Base-by-base conservation (phyloP, 2,329 filamentous ascomycete genomes). In the Beauveria pseudobassiana region DNA sequence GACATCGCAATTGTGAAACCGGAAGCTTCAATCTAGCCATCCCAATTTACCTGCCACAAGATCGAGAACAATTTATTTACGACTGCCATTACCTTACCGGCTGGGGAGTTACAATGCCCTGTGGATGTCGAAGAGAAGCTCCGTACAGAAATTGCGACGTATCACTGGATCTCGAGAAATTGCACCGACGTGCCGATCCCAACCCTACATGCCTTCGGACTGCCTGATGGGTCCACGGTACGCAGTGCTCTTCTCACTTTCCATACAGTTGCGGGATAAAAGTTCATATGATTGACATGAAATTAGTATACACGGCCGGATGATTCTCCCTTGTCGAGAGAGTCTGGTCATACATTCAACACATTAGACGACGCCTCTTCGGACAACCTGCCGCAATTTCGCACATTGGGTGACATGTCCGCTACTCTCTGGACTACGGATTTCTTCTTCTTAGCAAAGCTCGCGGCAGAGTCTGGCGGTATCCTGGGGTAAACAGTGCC, bases 401-500 rank as follows among this genome's bases (percentile, higher is more conserved):
- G n/a, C 43, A n/a, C 43, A n/a, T n/a, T n/a, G 24, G n/a, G 20
- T 20, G 43, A 46, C 20, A 14, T 34, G 30, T 34, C 20, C 43
- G 43, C 5, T 20, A 46, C 20, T 20, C 18, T 20, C 43, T 46
- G 9, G 43, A 18, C 20, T 22, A 18, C 10, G 43, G 43, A 10
- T 46, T 46, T 12, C 53, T 56, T n/a, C 4, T 56, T 5, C 30
- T 56, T 16, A 48, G 42, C 22, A 28, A 56, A n/a, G 53, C 53
- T 5, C 16, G 20, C 20, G 42, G 53, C 2, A 18, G 30, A n/a
- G 16, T 10, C 42, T 56, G 1, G 26, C 26, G 4, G 20, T 18
- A 3, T 30, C 53, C 2, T 56, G 42, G 53, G 3, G 8, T 2
- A 16, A 48, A 20, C 20, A 66, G 10, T 65, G 56, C 5, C 64